These are phyloP conservation scores for Candida ficus DNA, from an alignment of 805 yeast species.

Conservation along the genomic window DNA sequence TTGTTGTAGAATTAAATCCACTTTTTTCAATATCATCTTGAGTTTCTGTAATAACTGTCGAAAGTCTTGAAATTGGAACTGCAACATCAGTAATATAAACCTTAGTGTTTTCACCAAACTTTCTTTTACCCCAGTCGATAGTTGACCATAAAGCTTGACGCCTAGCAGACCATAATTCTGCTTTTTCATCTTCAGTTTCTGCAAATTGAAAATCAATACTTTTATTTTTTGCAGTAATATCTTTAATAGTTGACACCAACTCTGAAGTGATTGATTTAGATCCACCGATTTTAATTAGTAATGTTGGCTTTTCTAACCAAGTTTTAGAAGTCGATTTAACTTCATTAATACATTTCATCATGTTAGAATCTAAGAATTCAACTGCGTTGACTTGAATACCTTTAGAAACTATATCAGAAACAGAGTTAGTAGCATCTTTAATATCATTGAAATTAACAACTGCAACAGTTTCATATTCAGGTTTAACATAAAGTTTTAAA, in stretches of 20 bases:
- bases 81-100: slow-evolving; percentile 80
- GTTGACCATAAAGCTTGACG: slow-evolving; percentile 65
- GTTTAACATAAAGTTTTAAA: slow-evolving; percentile 60
- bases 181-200: slow-evolving; percentile 51
- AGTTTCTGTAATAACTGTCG: slow-evolving; percentile 57
- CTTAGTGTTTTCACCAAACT: slow-evolving; percentile 41
- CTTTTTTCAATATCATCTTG: slow-evolving; percentile 51
- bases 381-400: slow-evolving; percentile 72
- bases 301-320: slow-evolving; percentile 57
- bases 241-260: slow-evolving; percentile 39
- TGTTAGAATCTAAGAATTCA: slow-evolving; percentile 67
- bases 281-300: slow-evolving; percentile 63
- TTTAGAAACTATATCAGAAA: slow-evolving; percentile 51
- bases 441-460: slow-evolving; percentile 64
- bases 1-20: slow-evolving; percentile 51
- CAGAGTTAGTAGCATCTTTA: slow-evolving; percentile 66
- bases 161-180: slow-evolving; percentile 71
- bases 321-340: slow-evolving; percentile 47
- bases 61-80: slow-evolving; percentile 67
- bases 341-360: slow-evolving; percentile 61
- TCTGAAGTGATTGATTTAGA: slow-evolving; percentile 42
- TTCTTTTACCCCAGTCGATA: slow-evolving; percentile 56
- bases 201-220: slow-evolving; percentile 61
- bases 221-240: slow-evolving; percentile 49
- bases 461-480: slow-evolving; percentile 60